A percentile compares a stretch with the other conserved stretches of the same genome.
These are phyloP conservation scores for Trypanosoma vivax DNA, from an alignment of 208 protist species.

Conservation along the genomic window DNA sequence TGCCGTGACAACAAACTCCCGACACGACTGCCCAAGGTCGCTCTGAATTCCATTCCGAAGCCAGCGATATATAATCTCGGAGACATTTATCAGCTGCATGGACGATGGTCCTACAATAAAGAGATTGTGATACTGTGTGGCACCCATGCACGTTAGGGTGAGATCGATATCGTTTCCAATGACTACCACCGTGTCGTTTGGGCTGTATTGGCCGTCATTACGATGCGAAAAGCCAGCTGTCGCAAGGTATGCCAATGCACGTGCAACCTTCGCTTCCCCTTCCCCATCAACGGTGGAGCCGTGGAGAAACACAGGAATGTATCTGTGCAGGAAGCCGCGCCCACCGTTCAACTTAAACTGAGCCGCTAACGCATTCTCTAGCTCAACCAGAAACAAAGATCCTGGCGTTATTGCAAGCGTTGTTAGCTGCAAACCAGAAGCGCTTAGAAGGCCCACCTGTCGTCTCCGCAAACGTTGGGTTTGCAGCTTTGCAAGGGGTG, in stretches of 20 bases:
- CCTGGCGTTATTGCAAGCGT: slow-evolving; percentile 73
- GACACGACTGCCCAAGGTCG: slow-evolving; percentile 11
- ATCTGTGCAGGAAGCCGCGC: slow-evolving; percentile 44
- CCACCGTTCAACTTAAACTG: slow-evolving; percentile 62
- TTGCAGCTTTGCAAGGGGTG: slow-evolving; percentile 73
- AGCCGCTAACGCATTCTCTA: slow-evolving; percentile 75
- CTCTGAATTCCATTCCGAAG: slow-evolving; percentile 31
- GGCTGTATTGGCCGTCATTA: slow-evolving; percentile 27
- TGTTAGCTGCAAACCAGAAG: slow-evolving; percentile 32
- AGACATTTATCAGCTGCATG: slow-evolving; percentile 70
- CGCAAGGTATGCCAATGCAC: slow-evolving; percentile 65
- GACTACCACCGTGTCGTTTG: slow-evolving; percentile 63
- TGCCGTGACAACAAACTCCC: slow-evolving; percentile 31
- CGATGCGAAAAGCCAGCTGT: slow-evolving; percentile 9
- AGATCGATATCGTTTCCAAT: slow-evolving; percentile 87
- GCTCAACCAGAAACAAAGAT: slow-evolving; percentile 78
- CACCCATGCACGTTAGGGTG: slow-evolving; percentile 72
- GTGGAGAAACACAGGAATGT: slow-evolving; percentile 66
- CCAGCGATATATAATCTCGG: slow-evolving; percentile 76
- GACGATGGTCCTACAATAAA: slow-evolving; percentile 70
- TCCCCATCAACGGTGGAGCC: slow-evolving; percentile 76
- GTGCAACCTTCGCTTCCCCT: slow-evolving; percentile 79
- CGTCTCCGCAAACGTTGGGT: slow-evolving; percentile 78
- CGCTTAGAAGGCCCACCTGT: slow-evolving; percentile 51
- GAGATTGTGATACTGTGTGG: slow-evolving; percentile 79